Base-by-base conservation (phyloP, 306 rosid species). In the Purshia tridentata region DNA sequence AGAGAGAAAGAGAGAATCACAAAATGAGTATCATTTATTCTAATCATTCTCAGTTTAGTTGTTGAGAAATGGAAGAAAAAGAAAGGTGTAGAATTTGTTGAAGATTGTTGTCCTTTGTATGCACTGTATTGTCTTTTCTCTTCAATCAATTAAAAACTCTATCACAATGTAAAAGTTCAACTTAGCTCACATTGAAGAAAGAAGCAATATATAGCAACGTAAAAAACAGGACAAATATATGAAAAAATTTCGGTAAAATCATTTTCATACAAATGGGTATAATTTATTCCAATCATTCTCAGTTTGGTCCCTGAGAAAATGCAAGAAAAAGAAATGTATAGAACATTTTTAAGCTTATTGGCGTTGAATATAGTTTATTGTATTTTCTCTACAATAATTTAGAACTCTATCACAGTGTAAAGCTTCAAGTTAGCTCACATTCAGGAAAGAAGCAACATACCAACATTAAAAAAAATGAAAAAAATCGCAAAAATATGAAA, bases 41-140 rank as follows among this genome's bases (percentile, higher is more conserved):
- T 57, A 76, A 61, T 70, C 77, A 71, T 72, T 67, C 61, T 80
- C 81, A 69, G 83, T 74, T 80, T 78, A 78, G 78, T 37, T 44
- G 40, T 50, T 4, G 76, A 74, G 78, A 72, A 65, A 67, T n/a
- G 19, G 40, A 35, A 67, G 68, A 61, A 55, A 70, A 78, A 57
- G 78, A 77, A 81, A 83, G 50, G 85, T 16, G 2, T 59, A 35
- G 12, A 51, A 8, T 12, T 29, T 73, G 6, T 20, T 52, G 15
- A 49, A 52, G 15, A 6, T 55, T 4, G 15, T 37, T 8, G 67
- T 61, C 67, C 14, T 8, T n/a, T n/a, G 16, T 61, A 22, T 2
- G 13, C 29, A 53, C 35, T 29, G 1, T 29, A 29, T 29, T 29
- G 35, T 29, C 35, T 29, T 29, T 2, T 29, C 2, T 29, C 35